Evolutionary conservation across 1,284 basidiomycete species (phyloP).

Genomic region (Microbotryomycetes sp.): DNA sequence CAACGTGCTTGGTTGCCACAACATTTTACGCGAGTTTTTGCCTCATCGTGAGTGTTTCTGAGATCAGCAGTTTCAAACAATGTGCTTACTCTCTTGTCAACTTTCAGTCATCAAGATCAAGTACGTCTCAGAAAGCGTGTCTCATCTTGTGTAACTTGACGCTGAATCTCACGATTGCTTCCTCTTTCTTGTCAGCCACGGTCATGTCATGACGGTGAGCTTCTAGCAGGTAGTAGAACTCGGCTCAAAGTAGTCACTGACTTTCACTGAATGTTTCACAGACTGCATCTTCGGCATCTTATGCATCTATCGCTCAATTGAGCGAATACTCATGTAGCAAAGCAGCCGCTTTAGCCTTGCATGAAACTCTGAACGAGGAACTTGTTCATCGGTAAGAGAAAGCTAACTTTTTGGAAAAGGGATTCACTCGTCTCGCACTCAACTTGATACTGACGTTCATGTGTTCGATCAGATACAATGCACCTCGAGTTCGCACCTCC

Average conservation of each 20-base stretch:
- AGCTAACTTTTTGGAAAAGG: background rate
- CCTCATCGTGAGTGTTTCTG: constrained; percentile 17
- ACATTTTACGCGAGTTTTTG: constrained; percentile 32
- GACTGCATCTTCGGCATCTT: constrained; percentile 23
- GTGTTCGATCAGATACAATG: constrained; percentile 19
- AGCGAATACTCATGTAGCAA: constrained; percentile 30
- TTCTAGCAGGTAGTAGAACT: no score
- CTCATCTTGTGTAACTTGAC: background rate
- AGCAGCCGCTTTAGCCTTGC: constrained; percentile 27
- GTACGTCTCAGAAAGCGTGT: background rate
- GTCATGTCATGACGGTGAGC: constrained; percentile 25
- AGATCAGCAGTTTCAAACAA: no score
- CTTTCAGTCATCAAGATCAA: constrained; percentile 22
- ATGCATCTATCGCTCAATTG: constrained; percentile 19
- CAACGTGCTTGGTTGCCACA: constrained; percentile 27
- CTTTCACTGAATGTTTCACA: background rate
- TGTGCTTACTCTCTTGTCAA: background rate
- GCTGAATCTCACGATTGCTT: background rate
- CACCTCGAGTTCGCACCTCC: constrained; percentile 23
- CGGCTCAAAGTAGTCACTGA: no score
- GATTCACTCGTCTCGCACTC: background rate
- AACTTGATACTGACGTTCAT: no score
- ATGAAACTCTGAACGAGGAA: constrained; percentile 29
- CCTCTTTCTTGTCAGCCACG: constrained; percentile 5
- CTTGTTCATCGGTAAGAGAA: constrained; percentile 19